Evolutionary conservation across 1,284 basidiomycete species (phyloP).

Genomic region (Kalmanozyma brasiliensis): DNA sequence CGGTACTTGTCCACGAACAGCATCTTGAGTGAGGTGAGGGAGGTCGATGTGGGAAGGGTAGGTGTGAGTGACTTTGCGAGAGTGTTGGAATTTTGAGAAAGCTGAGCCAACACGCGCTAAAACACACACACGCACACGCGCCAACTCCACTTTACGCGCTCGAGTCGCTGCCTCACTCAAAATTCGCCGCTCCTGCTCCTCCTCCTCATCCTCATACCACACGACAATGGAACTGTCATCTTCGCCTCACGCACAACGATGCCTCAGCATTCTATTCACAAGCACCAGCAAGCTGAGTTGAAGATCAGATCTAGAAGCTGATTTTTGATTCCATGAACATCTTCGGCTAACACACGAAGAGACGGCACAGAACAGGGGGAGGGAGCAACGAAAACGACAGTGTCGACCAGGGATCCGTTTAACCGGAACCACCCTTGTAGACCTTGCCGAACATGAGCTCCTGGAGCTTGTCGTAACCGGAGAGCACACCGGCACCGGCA

Average conservation of each 20-base stretch:
- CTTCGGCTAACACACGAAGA: constrained; percentile 7
- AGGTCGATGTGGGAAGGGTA: not conserved
- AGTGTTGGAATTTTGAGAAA: constrained; percentile 13
- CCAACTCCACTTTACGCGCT: constrained; percentile 20
- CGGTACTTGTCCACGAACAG: constrained; percentile 76
- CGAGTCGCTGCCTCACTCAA: not conserved
- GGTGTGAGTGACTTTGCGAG: not conserved
- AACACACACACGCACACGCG: constrained; percentile 6
- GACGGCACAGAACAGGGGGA: constrained; percentile 25
- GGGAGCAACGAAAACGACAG: not conserved
- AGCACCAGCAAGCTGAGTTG: not conserved
- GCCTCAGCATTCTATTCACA: too few species aligned
- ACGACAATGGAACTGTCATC: too few species aligned
- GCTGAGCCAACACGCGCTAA: constrained; percentile 14
- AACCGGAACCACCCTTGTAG: constrained; percentile 62
- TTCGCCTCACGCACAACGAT: not conserved
- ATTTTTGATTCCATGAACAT: constrained; percentile 39
- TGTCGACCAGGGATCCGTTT: constrained; percentile 12
- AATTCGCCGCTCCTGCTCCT: constrained; percentile 1
- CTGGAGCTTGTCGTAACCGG: constrained; percentile 86
- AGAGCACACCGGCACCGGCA: constrained; percentile 95
- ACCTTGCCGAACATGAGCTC: constrained; percentile 70
- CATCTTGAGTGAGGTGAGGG: constrained; percentile 32
- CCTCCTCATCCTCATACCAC: too few species aligned
- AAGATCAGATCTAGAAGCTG: constrained; percentile 38